Conservation (phyloP, 345 rosid species). For the Euphorbia tirucalli region DNA sequence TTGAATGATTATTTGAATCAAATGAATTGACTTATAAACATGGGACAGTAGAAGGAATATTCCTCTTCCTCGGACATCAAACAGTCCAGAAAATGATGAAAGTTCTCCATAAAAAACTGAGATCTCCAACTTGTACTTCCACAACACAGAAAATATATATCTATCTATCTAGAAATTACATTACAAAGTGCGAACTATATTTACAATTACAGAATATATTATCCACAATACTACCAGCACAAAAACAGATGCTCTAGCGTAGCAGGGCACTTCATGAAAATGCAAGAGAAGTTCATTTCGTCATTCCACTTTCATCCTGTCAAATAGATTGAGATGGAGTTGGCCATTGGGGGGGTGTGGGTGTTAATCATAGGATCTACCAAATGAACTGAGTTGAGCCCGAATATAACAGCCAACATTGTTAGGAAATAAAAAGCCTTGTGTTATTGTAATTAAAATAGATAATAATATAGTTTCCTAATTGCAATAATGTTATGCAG, state of each 20-base stretch:
- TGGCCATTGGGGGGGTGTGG: too few relatives aligned
- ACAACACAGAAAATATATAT: neutral
- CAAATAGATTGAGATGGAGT: conserved; percentile 6
- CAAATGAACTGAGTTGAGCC: neutral
- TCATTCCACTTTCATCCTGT: neutral
- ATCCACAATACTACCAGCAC: neutral
- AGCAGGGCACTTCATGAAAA: neutral
- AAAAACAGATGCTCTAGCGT: neutral
- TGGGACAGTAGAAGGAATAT: neutral
- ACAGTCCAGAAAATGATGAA: neutral
- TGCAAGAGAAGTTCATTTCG: neutral
- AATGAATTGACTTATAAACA: neutral
- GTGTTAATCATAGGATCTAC: neutral
- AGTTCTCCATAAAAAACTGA: neutral
- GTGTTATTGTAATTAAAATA: neutral
- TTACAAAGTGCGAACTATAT: neutral
- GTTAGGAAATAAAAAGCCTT: neutral
- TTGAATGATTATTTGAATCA: neutral
- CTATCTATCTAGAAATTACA: neutral
- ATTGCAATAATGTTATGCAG: neutral
- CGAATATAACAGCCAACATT: neutral
- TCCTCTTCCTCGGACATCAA: neutral
- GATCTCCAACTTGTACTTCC: neutral
- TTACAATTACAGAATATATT: neutral
- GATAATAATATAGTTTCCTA: neutral